These are phyloP conservation scores for Leishmania gerbilli DNA, from an alignment of 208 protist genomes.

Conservation along the genomic window DNA sequence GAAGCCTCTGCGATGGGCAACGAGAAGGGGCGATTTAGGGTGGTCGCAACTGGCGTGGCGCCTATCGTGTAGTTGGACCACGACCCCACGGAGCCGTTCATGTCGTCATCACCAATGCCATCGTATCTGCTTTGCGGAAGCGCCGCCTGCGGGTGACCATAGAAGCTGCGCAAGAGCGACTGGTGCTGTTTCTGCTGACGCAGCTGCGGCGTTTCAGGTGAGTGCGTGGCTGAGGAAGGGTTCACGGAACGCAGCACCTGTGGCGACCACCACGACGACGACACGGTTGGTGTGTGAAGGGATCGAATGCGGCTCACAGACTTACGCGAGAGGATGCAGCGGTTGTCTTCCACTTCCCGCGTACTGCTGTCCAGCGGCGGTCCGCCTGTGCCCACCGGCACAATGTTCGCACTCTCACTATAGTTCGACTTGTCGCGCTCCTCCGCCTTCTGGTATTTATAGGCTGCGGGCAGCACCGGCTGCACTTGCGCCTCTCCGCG, in stretches of 20 bases:
- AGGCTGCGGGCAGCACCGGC: conserved; percentile 22
- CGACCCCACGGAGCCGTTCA: conserved; percentile 1
- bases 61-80: conserved; percentile 1
- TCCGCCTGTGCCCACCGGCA: neutral
- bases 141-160: neutral
- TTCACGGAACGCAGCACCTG: neutral
- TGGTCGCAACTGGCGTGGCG: neutral
- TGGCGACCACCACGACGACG: neutral
- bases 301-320: conserved; percentile 7
- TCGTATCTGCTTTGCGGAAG: neutral
- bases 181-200: conserved; percentile 1
- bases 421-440: neutral
- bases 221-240: neutral
- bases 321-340: conserved; percentile 13
- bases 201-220: neutral
- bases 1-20: neutral
- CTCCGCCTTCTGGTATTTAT: conserved; percentile 13
- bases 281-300: conserved; percentile 1
- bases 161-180: neutral
- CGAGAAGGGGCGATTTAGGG: neutral
- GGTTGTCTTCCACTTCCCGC: conserved; percentile 1
- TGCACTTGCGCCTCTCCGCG: conserved; percentile 32
- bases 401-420: neutral
- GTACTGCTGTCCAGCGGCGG: neutral
- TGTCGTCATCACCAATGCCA: neutral